Base-by-base conservation (phyloP, 805 yeast genomes). In the Ascoidea rubescens region DNA sequence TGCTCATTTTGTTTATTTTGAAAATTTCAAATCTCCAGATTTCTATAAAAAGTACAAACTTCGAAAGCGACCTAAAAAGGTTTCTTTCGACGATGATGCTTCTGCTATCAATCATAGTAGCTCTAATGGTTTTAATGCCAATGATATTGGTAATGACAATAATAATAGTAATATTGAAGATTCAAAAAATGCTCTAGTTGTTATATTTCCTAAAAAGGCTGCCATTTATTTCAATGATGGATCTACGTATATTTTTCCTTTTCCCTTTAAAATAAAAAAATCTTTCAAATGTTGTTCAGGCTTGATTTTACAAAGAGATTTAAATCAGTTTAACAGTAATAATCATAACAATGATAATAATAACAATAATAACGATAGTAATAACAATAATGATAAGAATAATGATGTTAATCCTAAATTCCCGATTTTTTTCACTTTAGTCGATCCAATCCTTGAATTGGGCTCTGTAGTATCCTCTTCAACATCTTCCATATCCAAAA, bases 381-480 rank as follows among this genome's bases (percentile, higher is more conserved):
- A 21, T 21, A 52, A 37, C 5, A 54, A 52, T 17, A 21, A 30
- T 10, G 52, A 53, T 28, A 43, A 44, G 5, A 21, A 16, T 30
- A 59, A 4, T 51, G 59, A 2, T 51, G 50, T 33, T 48, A 57
- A 51, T 1, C 51, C 56, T 28, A 54, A 55, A 43, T 53, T 52
- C 31, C 63, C 62, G 3, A 65, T 69, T 51, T 84, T 86, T 57
- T 70, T 87, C 51, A 80, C 95, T 0, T 62, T 88, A 54, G 72
- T 80, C 1, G 95, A 87, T 61, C 91, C 96, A 0, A 67, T 84
- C 55, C 77, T 79, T 1, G 93, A 87, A 4, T 72, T 86, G 53
- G 88, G 95, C 2, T 68, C 79, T 4, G 75, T 88, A 4, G 79
- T 80, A 0, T 80, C 91, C 0, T 79, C 88, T 0, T 79, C 89